Evolutionary conservation across 78 protist species (phyloP), one percentile per base, ranked within the genome.

Genomic region (Pelomyxa schiedti): DNA sequence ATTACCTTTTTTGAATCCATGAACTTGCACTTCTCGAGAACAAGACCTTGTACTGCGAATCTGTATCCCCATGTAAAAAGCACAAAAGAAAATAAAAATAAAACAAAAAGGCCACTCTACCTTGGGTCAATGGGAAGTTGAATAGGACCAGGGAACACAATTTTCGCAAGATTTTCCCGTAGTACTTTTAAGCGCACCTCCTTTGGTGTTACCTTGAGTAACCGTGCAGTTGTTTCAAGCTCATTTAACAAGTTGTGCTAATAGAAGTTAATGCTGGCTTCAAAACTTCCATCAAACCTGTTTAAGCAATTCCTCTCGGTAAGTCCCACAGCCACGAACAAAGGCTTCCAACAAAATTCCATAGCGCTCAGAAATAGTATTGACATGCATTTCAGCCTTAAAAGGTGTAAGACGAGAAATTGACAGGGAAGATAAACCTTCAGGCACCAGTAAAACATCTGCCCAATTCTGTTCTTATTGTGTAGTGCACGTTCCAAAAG

Each of bases 1-100:
- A 32, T 35, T 36, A 65, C n/a, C 77, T 95, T 95, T 63, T 95
- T 95, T 26, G 85, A 74, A 42, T 80, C 87, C 97, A 95, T 93
- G 78, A 74, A 74, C 53, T 71, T 53, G 72, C 97, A 93, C 71
- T 86, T 85, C 32, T 82, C 88, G 4, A 79, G 74, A 7, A 76
- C 42, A 4, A 85, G 39, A 64, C 88, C 88, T n/a, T 72, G 72
- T 3, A 82, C 88, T 38, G 75, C 79, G 80, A 81, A 76, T 39
- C 77, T 53, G n/a, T n/a, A n/a, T n/a, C n/a, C n/a, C n/a, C n/a
- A n/a, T n/a, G n/a, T n/a, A n/a, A n/a, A n/a, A n/a, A n/a, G n/a
- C n/a, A n/a, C n/a, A n/a, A n/a, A n/a, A n/a, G n/a, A n/a, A n/a
- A n/a, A n/a, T n/a, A n/a, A n/a, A n/a, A n/a, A n/a, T n/a, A n/a